Conservation (phyloP, 106 monocot genomes). For the Chionographis japonica region DNA sequence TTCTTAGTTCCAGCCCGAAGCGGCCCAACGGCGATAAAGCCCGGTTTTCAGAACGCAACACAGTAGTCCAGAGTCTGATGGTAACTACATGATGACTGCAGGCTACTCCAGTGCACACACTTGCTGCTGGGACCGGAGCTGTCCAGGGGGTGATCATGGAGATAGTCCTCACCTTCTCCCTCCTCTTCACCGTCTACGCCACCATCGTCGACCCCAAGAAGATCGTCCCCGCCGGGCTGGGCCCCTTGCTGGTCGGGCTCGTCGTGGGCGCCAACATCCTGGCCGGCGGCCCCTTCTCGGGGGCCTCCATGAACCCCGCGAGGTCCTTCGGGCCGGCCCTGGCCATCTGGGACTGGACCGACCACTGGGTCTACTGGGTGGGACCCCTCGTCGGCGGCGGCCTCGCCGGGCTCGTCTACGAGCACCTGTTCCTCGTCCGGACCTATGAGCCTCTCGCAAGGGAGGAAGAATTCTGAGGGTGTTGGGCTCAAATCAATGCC, state of each 20-base stretch:
- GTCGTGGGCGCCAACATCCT: constrained; percentile 71
- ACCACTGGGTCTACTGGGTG: constrained; percentile 82
- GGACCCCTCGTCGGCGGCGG: constrained; percentile 71
- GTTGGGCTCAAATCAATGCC: not conserved
- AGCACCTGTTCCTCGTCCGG: constrained; percentile 30
- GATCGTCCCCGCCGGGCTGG: constrained; percentile 30
- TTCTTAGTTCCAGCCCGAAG: too few species aligned
- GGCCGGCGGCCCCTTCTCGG: constrained; percentile 73
- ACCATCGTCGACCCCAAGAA: constrained; percentile 73
- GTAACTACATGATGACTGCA: not conserved
- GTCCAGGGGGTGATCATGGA: constrained; percentile 70
- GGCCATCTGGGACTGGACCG: constrained; percentile 50
- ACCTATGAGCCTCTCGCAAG: constrained; percentile 42
- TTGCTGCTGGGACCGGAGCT: constrained; percentile 41
- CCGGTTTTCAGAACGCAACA: too few species aligned
- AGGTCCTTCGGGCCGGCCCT: constrained; percentile 84
- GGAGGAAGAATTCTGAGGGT: constrained; percentile 33
- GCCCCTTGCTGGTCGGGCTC: constrained; percentile 61
- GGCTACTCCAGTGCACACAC: constrained; percentile 63
- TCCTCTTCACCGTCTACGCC: constrained; percentile 73
- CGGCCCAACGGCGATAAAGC: too few species aligned
- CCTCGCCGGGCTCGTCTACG: constrained; percentile 67
- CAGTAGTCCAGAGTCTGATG: too few species aligned
- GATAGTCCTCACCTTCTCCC: constrained; percentile 80
- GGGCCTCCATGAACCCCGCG: constrained; percentile 94